phyloP scores from a whole-genome alignment of 1,139 yeast species.

The Lizanozyma gosingica region DNA sequence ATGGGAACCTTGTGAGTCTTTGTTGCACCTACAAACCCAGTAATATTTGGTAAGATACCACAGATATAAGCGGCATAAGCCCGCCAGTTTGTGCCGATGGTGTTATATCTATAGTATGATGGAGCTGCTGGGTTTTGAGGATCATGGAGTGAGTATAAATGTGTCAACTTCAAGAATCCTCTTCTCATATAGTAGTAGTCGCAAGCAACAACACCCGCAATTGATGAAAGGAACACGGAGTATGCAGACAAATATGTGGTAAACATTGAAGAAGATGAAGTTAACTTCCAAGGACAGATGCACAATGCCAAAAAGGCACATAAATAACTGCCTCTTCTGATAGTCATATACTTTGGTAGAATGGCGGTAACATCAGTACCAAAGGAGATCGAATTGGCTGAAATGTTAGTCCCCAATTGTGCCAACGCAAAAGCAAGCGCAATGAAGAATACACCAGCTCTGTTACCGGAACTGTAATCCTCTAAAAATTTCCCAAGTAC shows the following conservation, averaged over 20 bases:
- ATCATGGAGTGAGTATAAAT: conserved; percentile 43
- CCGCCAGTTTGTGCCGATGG: conserved; percentile 72
- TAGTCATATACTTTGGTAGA: conserved; percentile 69
- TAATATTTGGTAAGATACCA: conserved; percentile 75
- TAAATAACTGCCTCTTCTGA: conserved; percentile 64
- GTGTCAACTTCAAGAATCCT: conserved; percentile 58
- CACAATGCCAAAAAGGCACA: conserved; percentile 74
- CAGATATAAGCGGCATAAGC: conserved; percentile 63
- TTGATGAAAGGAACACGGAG: conserved; percentile 76
- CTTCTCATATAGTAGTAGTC: conserved; percentile 75
- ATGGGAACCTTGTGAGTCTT: conserved; percentile 58
- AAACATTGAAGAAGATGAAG: conserved; percentile 65
- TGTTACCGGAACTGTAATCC: conserved; percentile 41
- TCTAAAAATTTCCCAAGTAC: conserved; percentile 61
- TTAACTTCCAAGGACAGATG: conserved; percentile 84
- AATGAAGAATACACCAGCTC: conserved; percentile 83
- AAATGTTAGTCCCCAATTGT: conserved; percentile 84
- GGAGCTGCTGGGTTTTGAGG: conserved; percentile 5
- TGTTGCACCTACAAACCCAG: conserved; percentile 81
- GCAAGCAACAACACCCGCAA: conserved; percentile 73
- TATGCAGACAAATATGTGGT: conserved; percentile 81
- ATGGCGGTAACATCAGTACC: conserved; percentile 89
- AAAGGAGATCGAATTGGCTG: conserved; percentile 83
- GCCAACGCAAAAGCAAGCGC: conserved; percentile 74
- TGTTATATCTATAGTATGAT: conserved; percentile 51